Evolutionary conservation across 148 eudicot genomes (phyloP).

Genomic region (Cornus suecica): DNA sequence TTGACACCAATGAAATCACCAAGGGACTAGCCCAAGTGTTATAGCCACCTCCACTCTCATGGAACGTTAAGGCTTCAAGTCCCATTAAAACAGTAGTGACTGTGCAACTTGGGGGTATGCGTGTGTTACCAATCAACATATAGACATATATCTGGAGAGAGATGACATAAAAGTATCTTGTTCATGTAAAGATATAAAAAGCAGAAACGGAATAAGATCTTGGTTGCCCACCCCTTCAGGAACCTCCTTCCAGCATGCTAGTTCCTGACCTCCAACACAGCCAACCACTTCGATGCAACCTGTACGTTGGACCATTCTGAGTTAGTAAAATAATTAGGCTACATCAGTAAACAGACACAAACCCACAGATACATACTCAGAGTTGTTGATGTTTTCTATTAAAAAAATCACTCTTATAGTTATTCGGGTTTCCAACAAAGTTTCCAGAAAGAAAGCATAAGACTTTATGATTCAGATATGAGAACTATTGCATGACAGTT

Average conservation of each 20-base stretch:
- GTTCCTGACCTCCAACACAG: constrained; percentile 67
- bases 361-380: not conserved
- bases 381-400: not conserved
- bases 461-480: no score
- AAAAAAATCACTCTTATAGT: not conserved
- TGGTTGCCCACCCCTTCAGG: constrained; percentile 60
- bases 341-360: not conserved
- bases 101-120: no score
- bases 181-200: not conserved
- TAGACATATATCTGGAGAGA: no score
- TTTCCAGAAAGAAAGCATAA: no score
- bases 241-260: constrained; percentile 64
- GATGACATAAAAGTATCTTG: not conserved
- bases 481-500: no score
- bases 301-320: constrained; percentile 20
- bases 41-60: no score
- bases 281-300: constrained; percentile 92
- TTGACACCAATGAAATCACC: not conserved
- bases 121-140: no score
- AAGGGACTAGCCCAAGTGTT: no score
- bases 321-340: not conserved
- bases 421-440: not conserved
- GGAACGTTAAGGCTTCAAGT: no score
- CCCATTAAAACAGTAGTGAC: no score
- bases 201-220: not conserved